These are phyloP conservation scores for Asterophora parasitica DNA, from an alignment of 768 basidiomycete genomes.

Conservation along the genomic window DNA sequence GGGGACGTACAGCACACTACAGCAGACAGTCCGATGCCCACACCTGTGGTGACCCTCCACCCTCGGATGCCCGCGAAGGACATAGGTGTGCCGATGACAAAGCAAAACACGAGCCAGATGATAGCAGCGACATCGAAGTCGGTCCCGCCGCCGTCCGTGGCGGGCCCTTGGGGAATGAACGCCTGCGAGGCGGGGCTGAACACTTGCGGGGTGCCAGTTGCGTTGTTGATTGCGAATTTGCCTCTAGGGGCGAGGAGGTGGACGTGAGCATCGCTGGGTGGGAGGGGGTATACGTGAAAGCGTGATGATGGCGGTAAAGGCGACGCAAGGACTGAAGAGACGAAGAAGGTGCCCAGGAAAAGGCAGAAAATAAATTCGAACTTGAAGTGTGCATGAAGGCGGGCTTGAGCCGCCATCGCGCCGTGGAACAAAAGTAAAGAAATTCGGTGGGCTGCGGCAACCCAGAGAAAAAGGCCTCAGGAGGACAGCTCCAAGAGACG, in stretches of 20 bases:
- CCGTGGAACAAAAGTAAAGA: constrained; percentile 9
- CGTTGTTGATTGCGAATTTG: constrained; percentile 22
- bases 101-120: constrained; percentile 54
- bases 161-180: constrained; percentile 47
- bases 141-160: constrained; percentile 53
- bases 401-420: constrained; percentile 12
- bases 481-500: neutral
- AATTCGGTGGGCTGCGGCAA: constrained; percentile 11
- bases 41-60: constrained; percentile 51
- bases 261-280: too few species aligned
- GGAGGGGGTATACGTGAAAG: too few species aligned
- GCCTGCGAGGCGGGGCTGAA: constrained; percentile 40
- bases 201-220: constrained; percentile 37
- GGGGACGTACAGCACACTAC: constrained; percentile 38
- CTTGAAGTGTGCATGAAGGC: constrained; percentile 1
- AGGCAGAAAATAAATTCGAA: constrained; percentile 1
- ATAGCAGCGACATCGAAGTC: constrained; percentile 43
- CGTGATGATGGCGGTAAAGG: neutral
- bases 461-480: neutral
- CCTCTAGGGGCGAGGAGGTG: constrained; percentile 10
- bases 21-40: constrained; percentile 46
- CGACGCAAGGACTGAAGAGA: constrained; percentile 1
- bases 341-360: constrained; percentile 8
- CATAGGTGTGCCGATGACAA: constrained; percentile 49
- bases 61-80: constrained; percentile 53